A percentile compares a stretch with the other conserved stretches of the same genome.
Conservation (phyloP, 176 grass and related monocot species). For the sorghum (Sorghum bicolor) region DNA sequence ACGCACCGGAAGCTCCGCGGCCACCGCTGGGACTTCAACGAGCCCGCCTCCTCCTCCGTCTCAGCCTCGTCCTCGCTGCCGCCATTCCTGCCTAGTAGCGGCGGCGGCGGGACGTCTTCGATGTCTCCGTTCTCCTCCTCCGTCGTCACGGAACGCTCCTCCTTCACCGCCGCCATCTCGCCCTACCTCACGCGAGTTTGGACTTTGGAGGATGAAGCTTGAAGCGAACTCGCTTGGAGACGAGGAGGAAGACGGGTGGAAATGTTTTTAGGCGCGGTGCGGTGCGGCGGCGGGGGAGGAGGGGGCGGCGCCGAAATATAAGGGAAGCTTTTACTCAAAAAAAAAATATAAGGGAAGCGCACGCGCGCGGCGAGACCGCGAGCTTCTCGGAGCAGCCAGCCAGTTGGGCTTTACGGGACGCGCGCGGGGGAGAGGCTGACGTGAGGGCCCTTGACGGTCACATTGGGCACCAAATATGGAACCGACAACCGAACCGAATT, state of each 20-base stretch:
- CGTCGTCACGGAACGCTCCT: slow-evolving; percentile 16
- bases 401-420: background rate
- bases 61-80: slow-evolving; percentile 7
- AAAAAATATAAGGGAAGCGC: no score
- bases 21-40: slow-evolving; percentile 56
- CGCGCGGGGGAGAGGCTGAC: background rate
- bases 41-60: background rate
- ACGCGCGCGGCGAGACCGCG: background rate
- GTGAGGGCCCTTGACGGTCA: background rate
- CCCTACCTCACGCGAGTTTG: background rate
- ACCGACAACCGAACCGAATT: no score
- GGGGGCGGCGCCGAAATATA: background rate
- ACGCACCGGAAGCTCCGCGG: slow-evolving; percentile 73
- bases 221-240: background rate
- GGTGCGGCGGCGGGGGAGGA: background rate
- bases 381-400: background rate
- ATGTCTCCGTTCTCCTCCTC: slow-evolving; percentile 41
- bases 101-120: slow-evolving; percentile 24
- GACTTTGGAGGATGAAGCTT: background rate
- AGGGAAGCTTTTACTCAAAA: no score
- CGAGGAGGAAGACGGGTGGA: background rate
- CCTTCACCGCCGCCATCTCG: slow-evolving; percentile 17
- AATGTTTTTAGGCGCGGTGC: background rate
- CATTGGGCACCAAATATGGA: no score
- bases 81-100: background rate